phyloP scores from a whole-genome alignment of 192 early-diverging fungal species.

The Spinellus fusiger region DNA sequence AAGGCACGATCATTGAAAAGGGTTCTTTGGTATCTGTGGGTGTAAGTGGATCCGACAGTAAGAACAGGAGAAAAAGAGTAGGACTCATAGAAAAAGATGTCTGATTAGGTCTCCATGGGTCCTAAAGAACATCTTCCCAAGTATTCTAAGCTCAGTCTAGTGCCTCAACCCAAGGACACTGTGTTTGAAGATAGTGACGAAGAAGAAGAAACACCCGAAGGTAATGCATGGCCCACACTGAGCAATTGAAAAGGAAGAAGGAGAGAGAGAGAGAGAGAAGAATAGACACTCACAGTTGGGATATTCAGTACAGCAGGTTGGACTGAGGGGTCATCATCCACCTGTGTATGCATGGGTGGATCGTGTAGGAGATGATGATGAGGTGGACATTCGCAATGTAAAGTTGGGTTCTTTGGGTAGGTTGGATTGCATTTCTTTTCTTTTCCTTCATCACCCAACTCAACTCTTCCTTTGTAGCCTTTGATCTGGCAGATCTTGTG shows the following conservation, averaged over 20 bases:
- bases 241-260: too few relatives aligned
- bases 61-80: not conserved
- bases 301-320: slow-evolving; percentile 24
- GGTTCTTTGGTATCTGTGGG: slow-evolving; percentile 68
- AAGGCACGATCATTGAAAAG: slow-evolving; percentile 58
- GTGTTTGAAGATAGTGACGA: slow-evolving; percentile 39
- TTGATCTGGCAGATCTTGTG: slow-evolving; percentile 38
- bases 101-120: slow-evolving; percentile 55
- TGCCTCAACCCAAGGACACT: slow-evolving; percentile 29
- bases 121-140: slow-evolving; percentile 62
- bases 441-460: not conserved
- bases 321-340: slow-evolving; percentile 49
- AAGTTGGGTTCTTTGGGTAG: slow-evolving; percentile 45
- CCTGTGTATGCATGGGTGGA: slow-evolving; percentile 57
- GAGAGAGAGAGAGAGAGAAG: too few relatives aligned
- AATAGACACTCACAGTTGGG: too few relatives aligned
- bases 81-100: not conserved
- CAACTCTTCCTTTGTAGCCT: slow-evolving; percentile 29
- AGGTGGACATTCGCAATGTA: slow-evolving; percentile 45
- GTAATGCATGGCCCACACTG: not conserved
- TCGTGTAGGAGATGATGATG: slow-evolving; percentile 49
- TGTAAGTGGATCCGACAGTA: slow-evolving; percentile 35
- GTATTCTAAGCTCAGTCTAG: slow-evolving; percentile 56
- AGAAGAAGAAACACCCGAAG: slow-evolving; percentile 26
- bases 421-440: not conserved